Evolutionary conservation across 108 stramenopile genomes (phyloP), one percentile per base, ranked within the genome.

Genomic region (Mediolabrus comicus): DNA sequence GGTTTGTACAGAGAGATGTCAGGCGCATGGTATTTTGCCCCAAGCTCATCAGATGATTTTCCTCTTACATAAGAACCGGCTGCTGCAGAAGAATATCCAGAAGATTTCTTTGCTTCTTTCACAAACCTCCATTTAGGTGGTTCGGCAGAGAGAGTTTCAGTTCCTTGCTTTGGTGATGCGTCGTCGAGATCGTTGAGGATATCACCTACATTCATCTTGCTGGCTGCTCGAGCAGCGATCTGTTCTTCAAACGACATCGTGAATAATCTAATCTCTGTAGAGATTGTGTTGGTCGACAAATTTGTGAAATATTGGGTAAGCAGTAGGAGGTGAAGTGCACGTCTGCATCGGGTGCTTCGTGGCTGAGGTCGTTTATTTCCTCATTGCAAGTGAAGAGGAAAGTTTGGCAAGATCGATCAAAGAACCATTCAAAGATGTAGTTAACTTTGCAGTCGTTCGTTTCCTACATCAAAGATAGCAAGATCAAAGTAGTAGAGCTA

Each of bases 61-160:
- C 76, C 76, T 12, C 14, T 0, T 4, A 77, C 41, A 13, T 39
- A 10, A 4, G 25, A 2, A 0, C 76, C 76, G 8, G 76, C 76
- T 26, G 60, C 62, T 11, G 61, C 49, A 12, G 76, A 59, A 17
- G 69, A 71, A 49, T 77, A 77, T 17, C 76, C 76, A 11, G 13
- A 24, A 0, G 69, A 56, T 55, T 77, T 77, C 52, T 65, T 70
- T 33, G 76, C 76, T 3, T 77, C 69, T 17, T 64, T 65, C 13
- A 71, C 58, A 54, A 77, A 77, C 22, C 76, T 32, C 76, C 76
- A 77, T 2, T 64, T 62, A 6, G 76, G 76, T 3, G 76, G 76
- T 0, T 43, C 25, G 1, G 76, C 69, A 24, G 69, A 49, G 46
- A 22, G 19, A 17, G 22, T 22, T 1, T 24, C 46, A 8, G 46